Conservation (phyloP, 169 alveolate species). For the Plasmodium malariae region DNA sequence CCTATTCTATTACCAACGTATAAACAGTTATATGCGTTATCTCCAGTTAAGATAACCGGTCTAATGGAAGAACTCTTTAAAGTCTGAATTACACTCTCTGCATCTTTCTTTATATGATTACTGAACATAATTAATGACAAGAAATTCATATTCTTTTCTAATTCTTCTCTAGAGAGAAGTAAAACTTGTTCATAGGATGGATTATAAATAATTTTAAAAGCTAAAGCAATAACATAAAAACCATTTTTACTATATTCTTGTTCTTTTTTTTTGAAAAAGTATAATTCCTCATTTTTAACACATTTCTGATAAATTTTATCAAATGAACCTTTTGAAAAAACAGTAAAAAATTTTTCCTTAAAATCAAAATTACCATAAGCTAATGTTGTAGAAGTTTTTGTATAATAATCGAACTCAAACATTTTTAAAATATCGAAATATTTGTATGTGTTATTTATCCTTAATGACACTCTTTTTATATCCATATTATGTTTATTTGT, state of each 20-base stretch:
- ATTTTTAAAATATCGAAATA: slow-evolving; percentile 34
- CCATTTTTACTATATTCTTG: slow-evolving; percentile 77
- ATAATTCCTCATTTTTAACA: slow-evolving; percentile 41
- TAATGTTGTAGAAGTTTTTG: slow-evolving; percentile 63
- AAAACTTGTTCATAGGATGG: slow-evolving; percentile 12
- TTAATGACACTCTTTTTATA: slow-evolving; percentile 58
- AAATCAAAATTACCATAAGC: slow-evolving; percentile 57
- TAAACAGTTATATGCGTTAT: slow-evolving; percentile 83
- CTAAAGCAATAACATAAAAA: slow-evolving; percentile 70
- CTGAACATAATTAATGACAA: slow-evolving; percentile 82
- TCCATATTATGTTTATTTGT: slow-evolving; percentile 29
- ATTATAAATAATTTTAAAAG: slow-evolving; percentile 60
- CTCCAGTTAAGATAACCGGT: slow-evolving; percentile 87
- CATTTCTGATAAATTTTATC: slow-evolving; percentile 67
- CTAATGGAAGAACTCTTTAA: slow-evolving; percentile 83
- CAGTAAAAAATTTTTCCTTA: slow-evolving; percentile 32
- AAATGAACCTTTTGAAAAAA: slow-evolving; percentile 75
- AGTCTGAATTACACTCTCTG: slow-evolving; percentile 77
- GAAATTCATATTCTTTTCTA: slow-evolving; percentile 82
- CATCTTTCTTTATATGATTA: slow-evolving; percentile 83
- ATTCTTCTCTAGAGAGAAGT: slow-evolving; percentile 59
- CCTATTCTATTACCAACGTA: slow-evolving; percentile 84
- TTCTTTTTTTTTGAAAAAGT: slow-evolving; percentile 66
- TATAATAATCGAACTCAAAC: slow-evolving; percentile 65
- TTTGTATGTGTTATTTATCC: slow-evolving; percentile 20